Evolutionary conservation across 345 rosid genomes (phyloP).

Genomic region (Firmiana major): DNA sequence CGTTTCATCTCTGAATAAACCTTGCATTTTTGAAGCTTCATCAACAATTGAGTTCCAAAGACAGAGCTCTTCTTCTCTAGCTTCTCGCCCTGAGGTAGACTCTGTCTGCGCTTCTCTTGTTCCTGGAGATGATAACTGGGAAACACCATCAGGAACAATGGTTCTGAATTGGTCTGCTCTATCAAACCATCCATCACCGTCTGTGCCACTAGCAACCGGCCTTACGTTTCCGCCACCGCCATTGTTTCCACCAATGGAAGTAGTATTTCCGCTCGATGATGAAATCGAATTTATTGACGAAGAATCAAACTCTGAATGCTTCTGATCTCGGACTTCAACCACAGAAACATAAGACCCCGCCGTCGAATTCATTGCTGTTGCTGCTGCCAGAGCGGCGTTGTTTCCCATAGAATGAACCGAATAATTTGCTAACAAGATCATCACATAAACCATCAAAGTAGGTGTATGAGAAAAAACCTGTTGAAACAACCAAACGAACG

Average conservation of each 20-base stretch:
- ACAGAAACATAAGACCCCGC: conserved; percentile 19
- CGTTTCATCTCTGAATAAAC: conserved; percentile 29
- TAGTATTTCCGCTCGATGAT: conserved; percentile 47
- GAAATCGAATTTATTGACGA: conserved; percentile 41
- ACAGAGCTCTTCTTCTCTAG: conserved; percentile 43
- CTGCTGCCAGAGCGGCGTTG: conserved; percentile 47
- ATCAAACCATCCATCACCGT: conserved; percentile 61
- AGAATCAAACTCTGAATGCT: conserved; percentile 39
- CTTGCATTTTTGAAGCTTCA: conserved; percentile 62
- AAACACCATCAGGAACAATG: conserved; percentile 50
- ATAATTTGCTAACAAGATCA: conserved; percentile 85
- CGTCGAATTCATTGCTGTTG: conserved; percentile 28
- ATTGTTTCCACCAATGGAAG: conserved; percentile 50
- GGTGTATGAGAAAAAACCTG: conserved; percentile 92
- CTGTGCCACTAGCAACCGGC: conserved; percentile 57
- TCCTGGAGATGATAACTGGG: conserved; percentile 53
- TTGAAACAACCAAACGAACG: conserved; percentile 93
- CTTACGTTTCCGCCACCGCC: conserved; percentile 75
- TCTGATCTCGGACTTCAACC: conserved; percentile 26
- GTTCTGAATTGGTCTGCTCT: conserved; percentile 40
- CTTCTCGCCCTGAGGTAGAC: conserved; percentile 43
- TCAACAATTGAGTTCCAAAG: conserved; percentile 75
- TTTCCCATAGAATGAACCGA: conserved; percentile 67
- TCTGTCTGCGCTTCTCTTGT: conserved; percentile 34
- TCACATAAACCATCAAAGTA: conserved; percentile 83